Percentiles rank a stretch among this genome's conserved stretches.
phyloP scores from a whole-genome alignment of 108 stramenopile species.

The Cyclotella atomus region DNA sequence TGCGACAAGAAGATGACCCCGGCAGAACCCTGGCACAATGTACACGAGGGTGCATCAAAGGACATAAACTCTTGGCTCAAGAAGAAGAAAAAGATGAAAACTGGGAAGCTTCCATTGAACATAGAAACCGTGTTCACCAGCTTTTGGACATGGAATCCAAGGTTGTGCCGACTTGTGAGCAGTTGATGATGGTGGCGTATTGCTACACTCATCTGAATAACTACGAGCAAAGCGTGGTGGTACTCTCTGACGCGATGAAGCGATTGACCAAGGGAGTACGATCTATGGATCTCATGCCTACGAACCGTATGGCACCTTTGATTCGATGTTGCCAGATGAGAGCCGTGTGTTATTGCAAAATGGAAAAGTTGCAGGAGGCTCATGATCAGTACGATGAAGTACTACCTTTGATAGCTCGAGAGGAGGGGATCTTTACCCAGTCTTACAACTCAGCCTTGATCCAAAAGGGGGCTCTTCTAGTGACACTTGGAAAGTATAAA shows the following conservation, averaged over 20 bases:
- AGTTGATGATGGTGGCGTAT: conserved; percentile 38
- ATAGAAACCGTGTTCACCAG: conserved; percentile 27
- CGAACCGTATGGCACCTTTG: conserved; percentile 22
- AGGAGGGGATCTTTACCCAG: conserved; percentile 18
- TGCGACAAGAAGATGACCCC: conserved; percentile 9
- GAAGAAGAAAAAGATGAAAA: conserved; percentile 26
- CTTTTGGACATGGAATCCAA: conserved; percentile 22
- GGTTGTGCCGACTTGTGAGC: conserved; percentile 34
- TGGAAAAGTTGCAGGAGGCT: conserved; percentile 27
- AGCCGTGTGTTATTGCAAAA: conserved; percentile 33
- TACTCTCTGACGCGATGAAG: conserved; percentile 26
- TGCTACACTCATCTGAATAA: conserved; percentile 22
- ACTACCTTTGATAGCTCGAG: conserved; percentile 28
- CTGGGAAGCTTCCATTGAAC: conserved; percentile 35
- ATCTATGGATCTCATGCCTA: conserved; percentile 32
- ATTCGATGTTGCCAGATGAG: conserved; percentile 35
- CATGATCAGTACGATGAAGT: conserved; percentile 41
- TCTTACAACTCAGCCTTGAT: conserved; percentile 32
- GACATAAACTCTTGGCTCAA: conserved; percentile 38
- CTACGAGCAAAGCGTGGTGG: conserved; percentile 19
- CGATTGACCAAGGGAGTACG: conserved; percentile 25
- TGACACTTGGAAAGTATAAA: conserved; percentile 23
- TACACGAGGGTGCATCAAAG: conserved; percentile 37
- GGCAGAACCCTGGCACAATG: conserved; percentile 1
- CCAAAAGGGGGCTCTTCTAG: conserved; percentile 40